Percentiles rank a stretch among this genome's conserved stretches.
These are phyloP conservation scores for Acrodontium crateriforme DNA, from an alignment of 2,329 filamentous ascomycete species.

Conservation along the genomic window DNA sequence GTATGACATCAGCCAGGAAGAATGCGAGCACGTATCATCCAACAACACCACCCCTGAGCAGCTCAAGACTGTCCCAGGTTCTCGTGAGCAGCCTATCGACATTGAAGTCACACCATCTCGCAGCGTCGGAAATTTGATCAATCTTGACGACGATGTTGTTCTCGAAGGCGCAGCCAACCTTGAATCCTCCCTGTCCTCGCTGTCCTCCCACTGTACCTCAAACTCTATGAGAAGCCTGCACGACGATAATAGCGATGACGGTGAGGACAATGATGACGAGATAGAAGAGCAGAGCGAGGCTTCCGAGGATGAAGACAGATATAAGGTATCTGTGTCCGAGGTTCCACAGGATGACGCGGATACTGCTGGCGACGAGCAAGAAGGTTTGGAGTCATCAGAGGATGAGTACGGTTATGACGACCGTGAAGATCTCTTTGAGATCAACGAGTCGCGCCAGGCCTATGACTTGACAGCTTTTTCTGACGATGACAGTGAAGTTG, in stretches of 20 bases:
- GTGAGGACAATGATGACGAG: constrained; percentile 5
- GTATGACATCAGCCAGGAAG: constrained; percentile 6
- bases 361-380: constrained; percentile 7
- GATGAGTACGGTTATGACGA: constrained; percentile 1
- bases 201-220: background rate
- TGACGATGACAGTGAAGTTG: constrained; percentile 3
- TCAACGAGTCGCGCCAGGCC: no score
- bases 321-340: constrained; percentile 5
- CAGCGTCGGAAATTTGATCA: constrained; percentile 4
- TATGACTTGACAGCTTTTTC: no score
- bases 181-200: background rate
- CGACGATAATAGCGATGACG: background rate
- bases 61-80: constrained; percentile 9
- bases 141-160: constrained; percentile 11
- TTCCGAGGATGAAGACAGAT: constrained; percentile 1
- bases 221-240: background rate
- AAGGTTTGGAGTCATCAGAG: no score
- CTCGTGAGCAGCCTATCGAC: constrained; percentile 13
- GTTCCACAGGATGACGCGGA: constrained; percentile 7
- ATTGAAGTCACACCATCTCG: constrained; percentile 3
- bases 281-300: background rate
- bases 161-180: background rate
- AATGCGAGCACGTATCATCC: constrained; percentile 8
- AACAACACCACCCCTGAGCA: constrained; percentile 18
- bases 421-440: constrained; percentile 2